Conservation (phyloP, 2,329 filamentous ascomycete species). For the Claviceps pazoutovae region DNA sequence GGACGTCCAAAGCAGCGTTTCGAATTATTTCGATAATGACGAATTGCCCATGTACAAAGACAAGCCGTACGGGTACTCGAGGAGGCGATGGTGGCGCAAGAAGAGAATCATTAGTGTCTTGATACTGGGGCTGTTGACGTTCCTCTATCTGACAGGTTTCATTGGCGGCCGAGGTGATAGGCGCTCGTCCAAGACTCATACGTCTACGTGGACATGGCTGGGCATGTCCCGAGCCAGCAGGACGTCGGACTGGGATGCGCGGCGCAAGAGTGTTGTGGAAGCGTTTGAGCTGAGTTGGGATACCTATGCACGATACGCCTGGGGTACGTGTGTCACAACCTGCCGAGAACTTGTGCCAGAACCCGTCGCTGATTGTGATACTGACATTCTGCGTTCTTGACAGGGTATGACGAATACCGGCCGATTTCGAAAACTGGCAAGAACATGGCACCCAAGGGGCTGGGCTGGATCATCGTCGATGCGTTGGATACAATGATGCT, state of each 20-base stretch:
- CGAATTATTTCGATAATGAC: conserved; percentile 45
- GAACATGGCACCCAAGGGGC: conserved; percentile 75
- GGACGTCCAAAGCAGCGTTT: conserved; percentile 47
- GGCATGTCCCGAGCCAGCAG: conserved; percentile 31
- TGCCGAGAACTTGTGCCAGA: neutral
- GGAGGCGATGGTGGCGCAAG: conserved; percentile 45
- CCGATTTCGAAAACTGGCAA: conserved; percentile 65
- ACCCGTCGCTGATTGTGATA: conserved; percentile 14
- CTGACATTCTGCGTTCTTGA: neutral
- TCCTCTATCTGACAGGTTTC: conserved; percentile 59
- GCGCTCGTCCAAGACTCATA: conserved; percentile 20
- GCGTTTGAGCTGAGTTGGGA: conserved; percentile 88
- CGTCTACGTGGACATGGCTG: conserved; percentile 40
- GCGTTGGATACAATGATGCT: conserved; percentile 92
- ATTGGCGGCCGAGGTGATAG: conserved; percentile 26
- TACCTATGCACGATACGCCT: conserved; percentile 81
- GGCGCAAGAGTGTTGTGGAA: conserved; percentile 71
- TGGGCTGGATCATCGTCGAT: conserved; percentile 98
- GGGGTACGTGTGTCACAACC: conserved; percentile 51
- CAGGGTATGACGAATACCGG: conserved; percentile 74
- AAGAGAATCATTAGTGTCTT: conserved; percentile 44
- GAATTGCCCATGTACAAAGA: conserved; percentile 93
- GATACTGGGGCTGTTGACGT: conserved; percentile 37
- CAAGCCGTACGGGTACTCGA: conserved; percentile 70
- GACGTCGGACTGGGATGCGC: conserved; percentile 57